Percentiles rank a stretch among this genome's conserved stretches.
Evolutionary conservation across 768 basidiomycete genomes (phyloP).

Genomic region (Phaeotremella skinneri): DNA sequence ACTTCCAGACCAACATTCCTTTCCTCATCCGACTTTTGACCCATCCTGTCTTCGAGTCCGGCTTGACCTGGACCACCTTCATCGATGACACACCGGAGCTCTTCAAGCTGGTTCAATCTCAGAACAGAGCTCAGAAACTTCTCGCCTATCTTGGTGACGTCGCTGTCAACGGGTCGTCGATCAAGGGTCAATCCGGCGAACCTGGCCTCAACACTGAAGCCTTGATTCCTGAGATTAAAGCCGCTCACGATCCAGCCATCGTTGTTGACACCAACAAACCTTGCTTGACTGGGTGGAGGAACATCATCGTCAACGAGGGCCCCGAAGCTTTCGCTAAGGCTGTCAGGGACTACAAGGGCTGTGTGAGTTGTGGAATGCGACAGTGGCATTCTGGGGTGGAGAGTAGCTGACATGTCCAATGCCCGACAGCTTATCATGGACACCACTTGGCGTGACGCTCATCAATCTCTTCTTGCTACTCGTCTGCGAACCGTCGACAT

Average conservation of each 20-base stretch:
- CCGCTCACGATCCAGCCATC: slow-evolving; percentile 68
- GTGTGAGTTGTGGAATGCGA: slow-evolving; percentile 72
- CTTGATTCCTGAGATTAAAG: slow-evolving; percentile 73
- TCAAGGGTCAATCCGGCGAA: slow-evolving; percentile 94
- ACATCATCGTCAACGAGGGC: slow-evolving; percentile 96
- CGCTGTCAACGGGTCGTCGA: slow-evolving; percentile 95
- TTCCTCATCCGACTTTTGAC: slow-evolving; percentile 98
- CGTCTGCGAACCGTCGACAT: slow-evolving; percentile 94
- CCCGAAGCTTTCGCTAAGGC: slow-evolving; percentile 98
- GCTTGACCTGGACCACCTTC: slow-evolving; percentile 99
- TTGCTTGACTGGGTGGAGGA: slow-evolving; percentile 90
- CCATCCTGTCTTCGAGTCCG: slow-evolving; percentile 90
- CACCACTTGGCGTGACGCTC: slow-evolving; percentile 99
- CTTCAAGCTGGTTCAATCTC: slow-evolving; percentile 95
- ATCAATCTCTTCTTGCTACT: slow-evolving; percentile 95
- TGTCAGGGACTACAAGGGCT: slow-evolving; percentile 90
- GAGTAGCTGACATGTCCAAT: slow-evolving; percentile 7
- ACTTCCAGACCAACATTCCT: slow-evolving; percentile 85
- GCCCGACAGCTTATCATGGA: slow-evolving; percentile 55
- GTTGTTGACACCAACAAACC: slow-evolving; percentile 77
- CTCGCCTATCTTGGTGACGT: slow-evolving; percentile 96
- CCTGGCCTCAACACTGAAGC: slow-evolving; percentile 90
- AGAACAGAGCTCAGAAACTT: slow-evolving; percentile 97
- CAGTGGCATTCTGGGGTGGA: slow-evolving; percentile 1
- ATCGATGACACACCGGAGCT: slow-evolving; percentile 99